phyloP scores from a whole-genome alignment of 2,329 filamentous ascomycete species.

The Hypoxylon sp. region DNA sequence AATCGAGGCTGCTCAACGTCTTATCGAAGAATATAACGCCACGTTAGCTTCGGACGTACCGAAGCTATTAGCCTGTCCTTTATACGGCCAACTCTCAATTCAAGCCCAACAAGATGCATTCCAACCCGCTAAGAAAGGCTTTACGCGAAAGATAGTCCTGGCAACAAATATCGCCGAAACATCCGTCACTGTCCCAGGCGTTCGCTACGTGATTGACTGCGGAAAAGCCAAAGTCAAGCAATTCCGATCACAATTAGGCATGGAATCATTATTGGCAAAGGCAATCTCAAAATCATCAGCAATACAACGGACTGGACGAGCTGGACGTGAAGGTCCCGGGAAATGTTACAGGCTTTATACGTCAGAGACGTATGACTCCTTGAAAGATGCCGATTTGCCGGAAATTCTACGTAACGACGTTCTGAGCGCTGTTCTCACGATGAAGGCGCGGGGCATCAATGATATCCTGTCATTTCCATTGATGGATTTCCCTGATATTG shows the following conservation, averaged over 20 bases:
- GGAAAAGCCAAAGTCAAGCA: constrained; percentile 96
- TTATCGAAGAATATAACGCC: constrained; percentile 84
- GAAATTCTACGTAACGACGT: constrained; percentile 95
- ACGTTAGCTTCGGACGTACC: constrained; percentile 83
- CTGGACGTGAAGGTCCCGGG: constrained; percentile 90
- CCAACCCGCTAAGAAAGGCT: constrained; percentile 76
- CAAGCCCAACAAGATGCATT: constrained; percentile 90
- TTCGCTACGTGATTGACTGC: constrained; percentile 91
- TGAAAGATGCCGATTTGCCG: constrained; percentile 83
- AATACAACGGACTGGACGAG: constrained; percentile 90
- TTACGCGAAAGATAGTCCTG: constrained; percentile 89
- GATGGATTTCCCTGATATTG: constrained; percentile 83
- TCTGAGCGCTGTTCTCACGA: constrained; percentile 86
- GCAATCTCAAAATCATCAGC: constrained; percentile 94
- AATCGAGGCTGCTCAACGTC: constrained; percentile 84
- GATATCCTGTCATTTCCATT: constrained; percentile 88
- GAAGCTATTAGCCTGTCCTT: constrained; percentile 78
- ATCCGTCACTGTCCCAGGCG: constrained; percentile 94
- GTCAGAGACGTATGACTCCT: constrained; percentile 76
- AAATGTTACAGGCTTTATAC: constrained; percentile 94
- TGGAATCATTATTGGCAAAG: constrained; percentile 92
- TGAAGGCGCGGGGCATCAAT: constrained; percentile 91
- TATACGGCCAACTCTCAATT: constrained; percentile 92
- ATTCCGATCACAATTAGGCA: constrained; percentile 84
- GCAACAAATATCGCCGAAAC: constrained; percentile 99